A percentile compares a stretch with the other conserved stretches of the same genome.
Evolutionary conservation across 2,329 filamentous ascomycete genomes (phyloP).

Genomic region (Erysiphe pulchra): DNA sequence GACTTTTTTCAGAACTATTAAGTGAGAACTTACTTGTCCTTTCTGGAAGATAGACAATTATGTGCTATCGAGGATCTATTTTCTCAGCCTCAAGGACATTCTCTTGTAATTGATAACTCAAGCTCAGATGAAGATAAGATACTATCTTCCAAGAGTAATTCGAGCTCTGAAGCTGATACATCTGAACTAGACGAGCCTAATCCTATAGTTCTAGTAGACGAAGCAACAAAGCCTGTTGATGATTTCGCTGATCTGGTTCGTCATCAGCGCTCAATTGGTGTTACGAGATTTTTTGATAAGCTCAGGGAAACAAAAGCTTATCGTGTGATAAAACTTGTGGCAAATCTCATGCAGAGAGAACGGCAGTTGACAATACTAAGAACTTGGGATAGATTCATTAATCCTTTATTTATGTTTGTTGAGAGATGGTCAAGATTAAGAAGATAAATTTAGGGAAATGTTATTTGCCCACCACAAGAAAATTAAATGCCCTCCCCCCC

Average conservation of each 20-base stretch:
- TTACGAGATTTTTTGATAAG: too few relatives aligned
- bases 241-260: too few relatives aligned
- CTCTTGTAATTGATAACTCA: not conserved
- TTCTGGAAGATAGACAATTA: not conserved
- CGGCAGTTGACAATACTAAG: too few relatives aligned
- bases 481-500: too few relatives aligned
- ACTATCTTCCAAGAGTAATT: not conserved
- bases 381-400: not conserved
- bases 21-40: not conserved
- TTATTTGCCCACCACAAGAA: too few relatives aligned
- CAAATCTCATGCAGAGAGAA: too few relatives aligned
- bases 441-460: too few relatives aligned
- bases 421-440: too few relatives aligned
- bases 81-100: not conserved
- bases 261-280: too few relatives aligned
- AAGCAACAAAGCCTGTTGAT: not conserved
- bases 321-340: too few relatives aligned
- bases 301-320: too few relatives aligned
- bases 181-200: not conserved
- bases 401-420: not conserved
- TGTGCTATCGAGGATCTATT: not conserved
- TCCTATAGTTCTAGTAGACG: not conserved
- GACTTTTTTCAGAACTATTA: too few relatives aligned
- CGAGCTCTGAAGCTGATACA: not conserved
- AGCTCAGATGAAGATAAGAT: not conserved